Conservation (phyloP, 495 filamentous ascomycete species). For the Talaromyces ruber region DNA sequence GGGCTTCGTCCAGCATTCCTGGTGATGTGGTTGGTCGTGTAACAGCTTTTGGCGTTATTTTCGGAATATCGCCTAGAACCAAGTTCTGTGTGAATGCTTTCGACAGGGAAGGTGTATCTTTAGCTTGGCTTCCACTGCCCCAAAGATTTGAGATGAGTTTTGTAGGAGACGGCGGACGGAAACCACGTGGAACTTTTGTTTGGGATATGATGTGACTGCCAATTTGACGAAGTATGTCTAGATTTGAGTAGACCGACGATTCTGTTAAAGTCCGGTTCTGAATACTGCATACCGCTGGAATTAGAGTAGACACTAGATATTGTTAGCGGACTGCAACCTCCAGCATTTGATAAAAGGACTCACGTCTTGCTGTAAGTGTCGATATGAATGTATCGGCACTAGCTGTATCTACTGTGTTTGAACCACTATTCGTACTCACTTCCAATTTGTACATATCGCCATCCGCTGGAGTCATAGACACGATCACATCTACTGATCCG, state of each 20-base stretch:
- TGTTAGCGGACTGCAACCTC: background rate
- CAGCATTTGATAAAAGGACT: conserved; percentile 15
- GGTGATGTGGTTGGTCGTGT: conserved; percentile 24
- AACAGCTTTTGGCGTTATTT: conserved; percentile 20
- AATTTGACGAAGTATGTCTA: conserved; percentile 67
- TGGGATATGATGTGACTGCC: conserved; percentile 50
- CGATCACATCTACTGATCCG: conserved; percentile 28
- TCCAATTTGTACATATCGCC: conserved; percentile 48
- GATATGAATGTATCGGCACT: conserved; percentile 58
- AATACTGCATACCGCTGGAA: conserved; percentile 60
- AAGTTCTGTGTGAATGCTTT: conserved; percentile 31
- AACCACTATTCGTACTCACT: conserved; percentile 52
- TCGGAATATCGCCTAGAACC: conserved; percentile 29
- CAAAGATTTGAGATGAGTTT: conserved; percentile 85
- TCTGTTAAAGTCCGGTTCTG: conserved; percentile 59
- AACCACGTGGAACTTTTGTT: conserved; percentile 43
- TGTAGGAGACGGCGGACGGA: conserved; percentile 74
- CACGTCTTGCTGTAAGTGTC: conserved; percentile 60
- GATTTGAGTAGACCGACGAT: conserved; percentile 37
- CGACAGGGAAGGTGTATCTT: conserved; percentile 22
- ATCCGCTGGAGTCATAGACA: conserved; percentile 22
- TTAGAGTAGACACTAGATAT: conserved; percentile 48
- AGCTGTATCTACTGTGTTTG: conserved; percentile 55
- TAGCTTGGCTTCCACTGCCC: conserved; percentile 38
- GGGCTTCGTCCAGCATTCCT: conserved; percentile 25